Evolutionary conservation across 371 early-diverging fungal species (phyloP).

Genomic region (Sporodiniella umbellata): DNA sequence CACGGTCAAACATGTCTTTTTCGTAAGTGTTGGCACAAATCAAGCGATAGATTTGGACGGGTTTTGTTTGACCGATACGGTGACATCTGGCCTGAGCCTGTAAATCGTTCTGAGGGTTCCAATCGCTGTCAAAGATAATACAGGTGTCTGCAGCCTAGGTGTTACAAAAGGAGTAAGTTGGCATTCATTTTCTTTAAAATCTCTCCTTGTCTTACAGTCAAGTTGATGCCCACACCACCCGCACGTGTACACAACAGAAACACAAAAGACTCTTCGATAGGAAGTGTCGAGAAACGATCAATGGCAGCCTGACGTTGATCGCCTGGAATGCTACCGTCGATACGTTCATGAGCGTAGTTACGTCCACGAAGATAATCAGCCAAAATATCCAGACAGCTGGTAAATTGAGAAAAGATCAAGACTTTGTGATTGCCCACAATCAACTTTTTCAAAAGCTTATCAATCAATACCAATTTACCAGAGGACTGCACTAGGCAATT

Average conservation of each 20-base stretch:
- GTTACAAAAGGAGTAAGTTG: not conserved
- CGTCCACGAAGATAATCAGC: slow-evolving; percentile 85
- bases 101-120: slow-evolving; percentile 97
- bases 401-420: slow-evolving; percentile 96
- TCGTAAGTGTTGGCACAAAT: slow-evolving; percentile 93
- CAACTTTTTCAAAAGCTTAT: slow-evolving; percentile 82
- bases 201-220: slow-evolving; percentile 45
- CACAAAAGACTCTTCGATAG: slow-evolving; percentile 74
- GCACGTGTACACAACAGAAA: slow-evolving; percentile 87
- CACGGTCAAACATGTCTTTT: slow-evolving; percentile 95
- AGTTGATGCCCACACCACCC: slow-evolving; percentile 95
- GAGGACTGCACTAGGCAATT: slow-evolving; percentile 79
- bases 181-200: not conserved
- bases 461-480: slow-evolving; percentile 86
- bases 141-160: slow-evolving; percentile 89
- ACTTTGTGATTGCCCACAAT: slow-evolving; percentile 87
- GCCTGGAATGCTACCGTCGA: slow-evolving; percentile 87
- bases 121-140: slow-evolving; percentile 95
- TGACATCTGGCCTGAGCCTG: slow-evolving; percentile 95
- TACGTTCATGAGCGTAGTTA: slow-evolving; percentile 80
- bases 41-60: slow-evolving; percentile 86
- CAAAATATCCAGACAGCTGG: slow-evolving; percentile 80
- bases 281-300: slow-evolving; percentile 83
- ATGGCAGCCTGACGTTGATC: slow-evolving; percentile 95
- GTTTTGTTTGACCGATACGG: slow-evolving; percentile 94